Evolutionary conservation across 2,329 filamentous ascomycete genomes (phyloP).

Genomic region (Sporothrix globosa): DNA sequence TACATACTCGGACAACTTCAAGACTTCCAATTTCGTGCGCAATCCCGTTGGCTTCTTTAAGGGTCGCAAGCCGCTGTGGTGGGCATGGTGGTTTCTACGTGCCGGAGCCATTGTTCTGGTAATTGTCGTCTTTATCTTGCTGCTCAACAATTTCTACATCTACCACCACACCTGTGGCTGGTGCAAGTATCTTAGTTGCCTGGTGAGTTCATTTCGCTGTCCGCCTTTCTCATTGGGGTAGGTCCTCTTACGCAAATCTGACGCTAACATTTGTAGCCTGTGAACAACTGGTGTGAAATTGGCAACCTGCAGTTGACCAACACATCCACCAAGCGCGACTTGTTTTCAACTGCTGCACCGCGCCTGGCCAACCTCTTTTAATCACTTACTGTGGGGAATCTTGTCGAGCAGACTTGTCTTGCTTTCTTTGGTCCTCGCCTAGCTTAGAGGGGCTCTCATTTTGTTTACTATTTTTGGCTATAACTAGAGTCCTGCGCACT

Average conservation of each 20-base stretch:
- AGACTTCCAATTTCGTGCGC: constrained; percentile 60
- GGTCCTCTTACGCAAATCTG: neutral
- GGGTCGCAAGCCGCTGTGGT: constrained; percentile 90
- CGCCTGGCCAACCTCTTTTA: constrained; percentile 28
- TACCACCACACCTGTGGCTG: constrained; percentile 76
- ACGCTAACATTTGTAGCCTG: constrained; percentile 50
- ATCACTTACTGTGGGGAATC: neutral
- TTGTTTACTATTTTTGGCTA: too few species aligned
- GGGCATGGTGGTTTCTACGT: constrained; percentile 93
- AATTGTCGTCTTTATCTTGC: constrained; percentile 79
- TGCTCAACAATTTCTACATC: constrained; percentile 90
- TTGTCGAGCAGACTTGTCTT: too few species aligned
- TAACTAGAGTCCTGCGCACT: too few species aligned
- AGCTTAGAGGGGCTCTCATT: too few species aligned
- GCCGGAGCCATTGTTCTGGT: constrained; percentile 77
- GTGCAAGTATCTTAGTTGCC: constrained; percentile 94
- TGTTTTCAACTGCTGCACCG: constrained; percentile 27
- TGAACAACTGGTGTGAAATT: constrained; percentile 69
- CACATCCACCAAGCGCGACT: constrained; percentile 38
- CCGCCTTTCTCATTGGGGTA: constrained; percentile 40
- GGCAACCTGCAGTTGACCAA: constrained; percentile 43
- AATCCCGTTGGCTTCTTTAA: constrained; percentile 81
- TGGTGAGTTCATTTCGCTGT: constrained; percentile 64
- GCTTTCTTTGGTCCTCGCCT: too few species aligned
- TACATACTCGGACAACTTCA: constrained; percentile 48